phyloP scores from a whole-genome alignment of 2,329 filamentous ascomycete genomes.

The Venturia aucupariae region DNA sequence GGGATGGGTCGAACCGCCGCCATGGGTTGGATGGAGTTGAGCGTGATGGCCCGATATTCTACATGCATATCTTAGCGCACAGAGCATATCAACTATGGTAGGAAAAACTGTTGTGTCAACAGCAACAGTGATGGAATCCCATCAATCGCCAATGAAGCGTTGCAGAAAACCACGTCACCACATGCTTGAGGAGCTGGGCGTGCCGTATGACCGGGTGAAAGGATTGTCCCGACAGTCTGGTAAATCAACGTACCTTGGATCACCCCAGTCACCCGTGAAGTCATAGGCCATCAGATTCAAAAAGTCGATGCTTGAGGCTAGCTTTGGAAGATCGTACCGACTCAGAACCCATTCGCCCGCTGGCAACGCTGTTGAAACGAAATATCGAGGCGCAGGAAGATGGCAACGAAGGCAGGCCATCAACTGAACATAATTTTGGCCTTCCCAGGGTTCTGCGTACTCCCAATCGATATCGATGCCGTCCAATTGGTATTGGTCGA shows the following conservation, averaged over 20 bases:
- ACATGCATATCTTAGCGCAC: not conserved
- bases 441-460: conserved; percentile 56
- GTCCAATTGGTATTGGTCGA: conserved; percentile 62
- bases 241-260: conserved; percentile 33
- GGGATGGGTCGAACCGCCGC: conserved; percentile 41
- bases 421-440: conserved; percentile 60
- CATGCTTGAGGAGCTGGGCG: not conserved
- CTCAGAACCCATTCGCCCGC: conserved; percentile 56
- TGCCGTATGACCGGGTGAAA: not conserved
- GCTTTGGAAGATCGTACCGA: conserved; percentile 56
- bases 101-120: not conserved
- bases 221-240: not conserved
- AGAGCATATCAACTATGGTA: too few species aligned
- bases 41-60: conserved; percentile 55
- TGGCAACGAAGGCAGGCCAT: conserved; percentile 56
- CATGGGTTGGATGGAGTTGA: conserved; percentile 55
- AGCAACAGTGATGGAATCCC: not conserved
- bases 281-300: conserved; percentile 78
- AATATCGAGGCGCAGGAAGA: conserved; percentile 59
- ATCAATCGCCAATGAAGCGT: not conserved
- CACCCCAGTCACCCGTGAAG: conserved; percentile 63
- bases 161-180: not conserved
- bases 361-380: conserved; percentile 64
- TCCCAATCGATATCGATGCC: conserved; percentile 80
- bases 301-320: conserved; percentile 59